Evolutionary conservation across 805 yeast species (phyloP), one percentile per base, ranked within the genome.

Genomic region (Yueomyces sp.): DNA sequence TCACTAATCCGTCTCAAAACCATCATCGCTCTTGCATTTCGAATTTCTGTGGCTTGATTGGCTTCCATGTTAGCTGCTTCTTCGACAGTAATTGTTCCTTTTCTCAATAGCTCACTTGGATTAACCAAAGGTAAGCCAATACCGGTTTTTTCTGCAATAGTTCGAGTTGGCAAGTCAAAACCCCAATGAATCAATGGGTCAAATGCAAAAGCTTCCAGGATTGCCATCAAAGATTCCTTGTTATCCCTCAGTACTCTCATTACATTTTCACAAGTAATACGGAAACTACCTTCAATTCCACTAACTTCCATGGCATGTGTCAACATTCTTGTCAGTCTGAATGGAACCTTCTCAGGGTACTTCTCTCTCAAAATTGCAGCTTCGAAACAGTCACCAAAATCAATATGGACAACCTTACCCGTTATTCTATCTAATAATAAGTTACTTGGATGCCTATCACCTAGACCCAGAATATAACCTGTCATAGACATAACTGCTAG

Each of bases 171-270:
- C 60, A 88, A 72, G 57, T 90, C 96, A 57, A 92, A 90, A 2
- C 98, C 97, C 99, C 99, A 92, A 57, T 88, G 88, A 55, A 92
- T 92, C 65, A 92, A 76, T 2, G 99, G 99, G 72, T 92, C 99
- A 57, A 88, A 87, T 0, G 96, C 97, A 69, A 92, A 92, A 0
- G 98, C 97, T 62, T 94, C 98, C 57, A 92, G 73, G 45, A 92
- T 88, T 0, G 99, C 99, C 94, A 94, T 85, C 59, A 92, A 72
- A 0, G 97, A 92, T 62, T 94, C 99, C 52, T 86, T 85, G 63
- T 92, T 92, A 50, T 83, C 94, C 50, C 99, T 72, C 43, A 92
- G 67, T 2, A 94, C 94, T 48, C 94, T 73, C 96, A 94, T 90
- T 3, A 92, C 98, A 62, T 90, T 88, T 57, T 92, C 97, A 63